These are phyloP conservation scores for Magnolia officinalis DNA, from an alignment of 164 flowering plant species.

Conservation along the genomic window DNA sequence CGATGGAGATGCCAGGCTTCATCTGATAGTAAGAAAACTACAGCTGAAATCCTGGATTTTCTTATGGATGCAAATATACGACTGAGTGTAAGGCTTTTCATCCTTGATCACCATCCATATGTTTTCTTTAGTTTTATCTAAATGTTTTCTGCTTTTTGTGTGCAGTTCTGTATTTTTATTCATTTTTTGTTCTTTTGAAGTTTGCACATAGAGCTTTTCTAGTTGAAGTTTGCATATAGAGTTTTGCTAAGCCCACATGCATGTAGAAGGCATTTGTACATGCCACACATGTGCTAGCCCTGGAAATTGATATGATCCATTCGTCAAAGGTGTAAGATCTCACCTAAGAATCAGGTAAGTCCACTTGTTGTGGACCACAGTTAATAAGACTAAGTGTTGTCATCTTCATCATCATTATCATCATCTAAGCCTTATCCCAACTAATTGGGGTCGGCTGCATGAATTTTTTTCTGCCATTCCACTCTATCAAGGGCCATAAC, in stretches of 20 bases:
- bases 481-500: no score
- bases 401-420: no score
- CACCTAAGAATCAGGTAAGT: no score
- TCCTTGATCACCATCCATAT: background rate
- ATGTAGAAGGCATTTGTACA: no score
- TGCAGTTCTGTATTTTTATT: background rate
- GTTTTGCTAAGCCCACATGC: background rate
- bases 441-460: no score
- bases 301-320: no score
- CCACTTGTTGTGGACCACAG: no score
- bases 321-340: no score
- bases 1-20: slow-evolving; percentile 86
- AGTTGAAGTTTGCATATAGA: background rate
- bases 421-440: no score
- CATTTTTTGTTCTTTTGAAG: background rate
- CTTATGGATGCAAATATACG: slow-evolving; percentile 85
- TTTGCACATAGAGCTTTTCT: background rate
- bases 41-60: slow-evolving; percentile 66
- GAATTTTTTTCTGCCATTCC: no score
- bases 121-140: background rate
- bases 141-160: background rate
- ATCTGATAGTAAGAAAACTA: slow-evolving; percentile 48
- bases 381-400: no score
- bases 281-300: no score
- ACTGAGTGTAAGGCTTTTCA: slow-evolving; percentile 58